Conservation (phyloP, 768 basidiomycete genomes). For the Mycena amicta region DNA sequence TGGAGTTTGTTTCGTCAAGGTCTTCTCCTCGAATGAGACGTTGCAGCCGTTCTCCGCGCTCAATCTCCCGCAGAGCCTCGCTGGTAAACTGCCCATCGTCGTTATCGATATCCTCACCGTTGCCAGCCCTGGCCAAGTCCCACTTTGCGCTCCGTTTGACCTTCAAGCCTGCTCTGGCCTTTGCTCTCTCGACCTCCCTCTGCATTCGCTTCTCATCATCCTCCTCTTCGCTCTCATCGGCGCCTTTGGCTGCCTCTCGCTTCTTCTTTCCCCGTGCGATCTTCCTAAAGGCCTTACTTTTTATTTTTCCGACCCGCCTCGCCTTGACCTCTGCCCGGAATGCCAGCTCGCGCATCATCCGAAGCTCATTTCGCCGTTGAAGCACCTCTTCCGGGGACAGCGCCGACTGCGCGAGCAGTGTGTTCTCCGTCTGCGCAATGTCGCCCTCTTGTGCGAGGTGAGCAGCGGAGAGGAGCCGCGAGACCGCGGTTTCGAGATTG, state of each 20-base stretch:
- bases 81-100: conserved; percentile 60
- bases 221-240: conserved; percentile 48
- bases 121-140: conserved; percentile 72
- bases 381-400: conserved; percentile 86
- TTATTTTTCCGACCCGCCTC: conserved; percentile 90
- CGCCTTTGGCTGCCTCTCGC: conserved; percentile 50
- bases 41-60: conserved; percentile 76
- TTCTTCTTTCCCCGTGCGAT: conserved; percentile 80
- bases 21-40: conserved; percentile 72
- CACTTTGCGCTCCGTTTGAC: conserved; percentile 90
- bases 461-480: conserved; percentile 77
- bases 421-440: conserved; percentile 65
- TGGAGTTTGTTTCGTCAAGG: conserved; percentile 54
- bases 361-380: conserved; percentile 76
- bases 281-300: conserved; percentile 90
- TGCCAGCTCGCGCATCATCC: conserved; percentile 89
- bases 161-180: conserved; percentile 84
- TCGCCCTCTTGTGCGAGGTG: conserved; percentile 77
- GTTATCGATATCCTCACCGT: conserved; percentile 51
- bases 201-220: conserved; percentile 64
- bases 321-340: conserved; percentile 93
- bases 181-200: conserved; percentile 78
- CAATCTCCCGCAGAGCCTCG: conserved; percentile 70
- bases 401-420: conserved; percentile 72
- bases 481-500: conserved; percentile 81